A percentile compares a stretch with the other conserved stretches of the same genome.
Conservation (phyloP, 768 basidiomycete genomes). For the Sporobolomyces roseus region DNA sequence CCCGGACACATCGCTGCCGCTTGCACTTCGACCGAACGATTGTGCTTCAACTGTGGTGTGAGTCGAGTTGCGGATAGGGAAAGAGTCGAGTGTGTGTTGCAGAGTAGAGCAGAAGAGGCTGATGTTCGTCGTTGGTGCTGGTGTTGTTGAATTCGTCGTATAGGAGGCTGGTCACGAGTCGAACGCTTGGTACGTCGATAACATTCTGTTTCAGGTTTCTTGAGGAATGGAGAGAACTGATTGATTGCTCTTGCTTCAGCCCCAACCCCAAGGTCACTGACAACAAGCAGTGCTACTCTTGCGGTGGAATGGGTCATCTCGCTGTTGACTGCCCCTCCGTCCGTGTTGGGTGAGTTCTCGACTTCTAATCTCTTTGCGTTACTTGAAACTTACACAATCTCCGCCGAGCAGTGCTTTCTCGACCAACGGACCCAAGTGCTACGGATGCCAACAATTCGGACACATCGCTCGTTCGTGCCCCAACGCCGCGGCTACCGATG, state of each 20-base stretch:
- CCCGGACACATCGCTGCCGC: conserved; percentile 33
- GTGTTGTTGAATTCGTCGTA: neutral
- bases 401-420: conserved; percentile 13
- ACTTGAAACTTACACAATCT: neutral
- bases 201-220: neutral
- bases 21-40: conserved; percentile 26
- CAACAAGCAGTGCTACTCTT: conserved; percentile 38
- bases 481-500: conserved; percentile 6
- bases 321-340: conserved; percentile 28
- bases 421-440: conserved; percentile 23
- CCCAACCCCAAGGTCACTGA: conserved; percentile 33
- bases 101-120: too few species aligned
- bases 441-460: conserved; percentile 33
- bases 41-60: conserved; percentile 42
- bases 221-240: neutral
- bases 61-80: too few species aligned
- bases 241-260: neutral
- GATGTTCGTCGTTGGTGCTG: neutral
- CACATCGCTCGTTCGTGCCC: conserved; percentile 41
- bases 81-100: too few species aligned
- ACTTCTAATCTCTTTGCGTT: neutral
- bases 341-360: conserved; percentile 3
- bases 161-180: conserved; percentile 39
- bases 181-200: conserved; percentile 36
- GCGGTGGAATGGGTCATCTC: conserved; percentile 39